A percentile compares a stretch with the other conserved stretches of the same genome.
phyloP scores from a whole-genome alignment of 1,284 basidiomycete genomes.

The Dichomitus squalens region DNA sequence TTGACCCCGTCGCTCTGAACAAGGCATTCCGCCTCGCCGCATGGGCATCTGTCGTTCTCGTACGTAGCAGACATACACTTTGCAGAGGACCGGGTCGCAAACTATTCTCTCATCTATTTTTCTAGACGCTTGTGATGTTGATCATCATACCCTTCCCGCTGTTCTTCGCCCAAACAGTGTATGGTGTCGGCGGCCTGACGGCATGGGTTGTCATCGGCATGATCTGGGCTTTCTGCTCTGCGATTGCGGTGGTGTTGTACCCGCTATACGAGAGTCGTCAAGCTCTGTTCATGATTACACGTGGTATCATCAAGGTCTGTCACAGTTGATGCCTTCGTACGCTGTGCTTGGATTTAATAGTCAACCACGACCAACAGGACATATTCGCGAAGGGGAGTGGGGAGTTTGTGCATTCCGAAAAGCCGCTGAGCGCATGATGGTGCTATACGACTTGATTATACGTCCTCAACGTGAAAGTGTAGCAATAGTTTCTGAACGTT shows the following conservation, averaged over 20 bases:
- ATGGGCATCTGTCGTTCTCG: slow-evolving; percentile 67
- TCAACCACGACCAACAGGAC: slow-evolving; percentile 3
- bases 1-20: slow-evolving; percentile 62
- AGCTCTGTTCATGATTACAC: slow-evolving; percentile 59
- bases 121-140: slow-evolving; percentile 64
- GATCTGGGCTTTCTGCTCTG: slow-evolving; percentile 80
- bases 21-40: slow-evolving; percentile 81
- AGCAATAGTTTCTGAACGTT: not conserved
- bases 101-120: not conserved
- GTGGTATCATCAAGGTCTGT: slow-evolving; percentile 65
- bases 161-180: slow-evolving; percentile 80
- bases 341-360: not conserved
- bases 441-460: not conserved
- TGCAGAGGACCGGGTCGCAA: not conserved
- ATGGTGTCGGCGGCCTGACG: slow-evolving; percentile 65
- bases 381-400: slow-evolving; percentile 54
- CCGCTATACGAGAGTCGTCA: slow-evolving; percentile 82
- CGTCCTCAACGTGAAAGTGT: not conserved
- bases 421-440: not conserved
- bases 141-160: slow-evolving; percentile 81
- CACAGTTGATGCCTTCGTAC: no score
- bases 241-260: slow-evolving; percentile 78
- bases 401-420: slow-evolving; percentile 34
- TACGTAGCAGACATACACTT: slow-evolving; percentile 43
- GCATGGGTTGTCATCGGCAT: slow-evolving; percentile 83